Base-by-base conservation (phyloP, 1,284 basidiomycete species). In the Mrakiaceae sp. region DNA sequence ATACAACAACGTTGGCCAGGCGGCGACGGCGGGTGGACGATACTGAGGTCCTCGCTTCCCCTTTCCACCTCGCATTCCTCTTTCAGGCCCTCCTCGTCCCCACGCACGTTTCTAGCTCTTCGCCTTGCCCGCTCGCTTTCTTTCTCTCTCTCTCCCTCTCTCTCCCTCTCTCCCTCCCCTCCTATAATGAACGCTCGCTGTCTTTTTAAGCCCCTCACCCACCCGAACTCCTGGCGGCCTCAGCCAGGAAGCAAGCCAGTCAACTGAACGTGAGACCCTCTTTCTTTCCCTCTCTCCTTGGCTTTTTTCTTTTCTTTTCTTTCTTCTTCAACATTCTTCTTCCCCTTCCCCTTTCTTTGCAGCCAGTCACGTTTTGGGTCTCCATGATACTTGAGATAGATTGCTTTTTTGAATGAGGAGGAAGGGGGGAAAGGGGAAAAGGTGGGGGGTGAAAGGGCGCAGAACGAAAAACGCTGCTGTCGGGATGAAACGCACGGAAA, bases 211-310 rank as follows among this genome's bases (percentile, higher is more conserved):
- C 2, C 4, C 68, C 73, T 66, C 46, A 74, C 74, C 76, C 14
- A 80, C 72, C 2, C 76, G 68, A 0, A 80, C 71, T 44, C 79
- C 73, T 77, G 76, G 43, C 78, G 72, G 8, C 79, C 79, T 43
- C 72, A 67, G 3, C 54, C 54, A 54, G 75, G 71, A 12, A 80
- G 70, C 6, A 27, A 27, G 27, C 27, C 27, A 27, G 27, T 27
- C 27, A 27, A 27, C 27, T 27, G 27, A 80, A 72, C 48, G 70
- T 68, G 46, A 79, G 70, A 80, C 79, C 64, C 74, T 78, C 10
- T 74, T 70, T 0, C 79, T 79, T 64, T 78, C 74, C 56, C 67
- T 70, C 66, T 71, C 69, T 80, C 78, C 47, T 72, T 70, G 0
- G 71, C 69, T 46, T 42, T 52, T 4, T 74, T 76, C 9, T 72